Conservation (phyloP, 768 basidiomycete genomes). For the Dioszegia crocea region DNA sequence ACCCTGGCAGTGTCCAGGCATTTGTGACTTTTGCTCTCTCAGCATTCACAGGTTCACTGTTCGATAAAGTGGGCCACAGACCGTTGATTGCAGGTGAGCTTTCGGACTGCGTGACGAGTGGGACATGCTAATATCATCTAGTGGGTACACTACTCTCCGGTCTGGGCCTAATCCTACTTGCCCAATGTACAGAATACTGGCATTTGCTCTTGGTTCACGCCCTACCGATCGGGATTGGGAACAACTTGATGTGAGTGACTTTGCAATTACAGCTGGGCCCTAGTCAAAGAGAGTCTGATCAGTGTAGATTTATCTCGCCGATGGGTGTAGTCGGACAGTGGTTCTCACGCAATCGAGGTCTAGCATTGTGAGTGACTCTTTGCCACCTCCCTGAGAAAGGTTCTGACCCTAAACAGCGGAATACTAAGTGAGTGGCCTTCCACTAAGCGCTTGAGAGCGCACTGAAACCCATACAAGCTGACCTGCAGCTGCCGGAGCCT, state of each 20-base stretch:
- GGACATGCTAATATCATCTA: too few species aligned
- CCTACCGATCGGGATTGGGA: conserved; percentile 17
- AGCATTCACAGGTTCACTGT: conserved; percentile 26
- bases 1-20: conserved; percentile 14
- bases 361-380: conserved; percentile 23
- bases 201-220: conserved; percentile 26
- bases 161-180: conserved; percentile 19
- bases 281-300: not conserved
- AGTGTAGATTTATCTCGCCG: conserved; percentile 22
- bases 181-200: conserved; percentile 19
- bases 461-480: too few species aligned
- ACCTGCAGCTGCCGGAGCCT: conserved; percentile 16
- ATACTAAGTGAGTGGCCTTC: conserved; percentile 20
- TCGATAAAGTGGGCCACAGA: conserved; percentile 20
- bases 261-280: not conserved
- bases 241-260: conserved; percentile 23
- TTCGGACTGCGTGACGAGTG: too few species aligned
- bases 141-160: conserved; percentile 15
- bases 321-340: conserved; percentile 26
- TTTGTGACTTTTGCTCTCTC: conserved; percentile 22
- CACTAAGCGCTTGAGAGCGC: too few species aligned
- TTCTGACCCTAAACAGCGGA: not conserved
- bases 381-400: not conserved
- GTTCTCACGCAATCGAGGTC: conserved; percentile 22
- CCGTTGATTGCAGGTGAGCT: too few species aligned